Conservation (phyloP, 1,284 basidiomycete genomes). For the Ganoderma sp. region DNA sequence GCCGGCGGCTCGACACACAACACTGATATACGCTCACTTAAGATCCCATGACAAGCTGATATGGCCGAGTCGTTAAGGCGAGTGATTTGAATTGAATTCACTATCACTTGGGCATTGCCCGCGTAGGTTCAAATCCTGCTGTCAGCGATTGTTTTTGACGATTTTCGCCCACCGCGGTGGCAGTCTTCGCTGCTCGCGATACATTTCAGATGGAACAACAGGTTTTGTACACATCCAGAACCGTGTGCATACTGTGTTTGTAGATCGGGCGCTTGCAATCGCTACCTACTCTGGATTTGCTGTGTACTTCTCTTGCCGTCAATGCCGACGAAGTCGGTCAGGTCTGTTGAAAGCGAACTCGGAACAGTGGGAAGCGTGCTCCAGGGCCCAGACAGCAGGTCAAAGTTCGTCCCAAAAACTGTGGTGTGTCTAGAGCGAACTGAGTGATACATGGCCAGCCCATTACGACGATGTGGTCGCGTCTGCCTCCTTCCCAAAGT, state of each 20-base stretch:
- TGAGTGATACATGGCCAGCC: constrained; percentile 14
- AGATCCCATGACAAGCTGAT: constrained; percentile 52
- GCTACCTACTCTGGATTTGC: no score
- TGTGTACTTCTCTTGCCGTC: no score
- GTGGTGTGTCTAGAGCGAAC: constrained; percentile 1
- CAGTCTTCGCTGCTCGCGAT: no score
- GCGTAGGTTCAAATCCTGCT: constrained; percentile 84
- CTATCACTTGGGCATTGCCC: constrained; percentile 76
- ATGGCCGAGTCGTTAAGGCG: constrained; percentile 87
- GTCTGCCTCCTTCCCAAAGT: constrained; percentile 64
- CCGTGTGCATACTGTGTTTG: no score
- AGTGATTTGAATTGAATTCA: constrained; percentile 69
- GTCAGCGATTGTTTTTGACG: constrained; percentile 61
- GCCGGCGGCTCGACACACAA: no score
- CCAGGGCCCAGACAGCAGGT: not conserved
- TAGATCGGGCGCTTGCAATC: no score
- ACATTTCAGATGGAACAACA: no score
- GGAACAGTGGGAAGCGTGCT: not conserved
- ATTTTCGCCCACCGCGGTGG: not conserved
- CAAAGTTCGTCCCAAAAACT: not conserved
- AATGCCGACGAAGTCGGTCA: not conserved
- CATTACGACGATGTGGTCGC: constrained; percentile 41
- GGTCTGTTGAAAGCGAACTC: not conserved
- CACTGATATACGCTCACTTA: not conserved
- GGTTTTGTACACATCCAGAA: no score